Base-by-base conservation (phyloP, 169 alveolate species). In the Plasmodium gallinaceum region DNA sequence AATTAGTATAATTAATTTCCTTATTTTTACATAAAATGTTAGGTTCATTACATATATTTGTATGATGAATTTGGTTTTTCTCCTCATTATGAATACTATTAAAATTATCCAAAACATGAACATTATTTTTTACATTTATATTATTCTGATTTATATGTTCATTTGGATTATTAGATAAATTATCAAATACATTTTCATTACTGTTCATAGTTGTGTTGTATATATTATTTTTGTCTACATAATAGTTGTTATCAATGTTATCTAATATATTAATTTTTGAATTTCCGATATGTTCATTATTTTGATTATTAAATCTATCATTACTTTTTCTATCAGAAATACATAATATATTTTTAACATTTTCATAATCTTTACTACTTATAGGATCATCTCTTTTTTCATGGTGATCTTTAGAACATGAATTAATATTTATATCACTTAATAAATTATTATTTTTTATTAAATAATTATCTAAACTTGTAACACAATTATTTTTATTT, bases 321-420 rank as follows among this genome's bases (percentile, higher is more conserved):
- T 32, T 74, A 62, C 58, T 74, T 20, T 58, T 74, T 66, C 69
- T 37, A 26, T 78, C 46, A 39, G 78, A 32, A 26, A 78, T 26
- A 78, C 71, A 64, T 0, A 78, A 54, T 10, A 78, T 78, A 70
- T 70, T 78, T 32, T 64, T 62, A 7, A 78, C 46, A 57, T 43
- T 64, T 51, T 76, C 76, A 22, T 5, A n/a, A 64, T 78, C 64
- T 62, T 78, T 78, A 4, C 54, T 10, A 24, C 65, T 52, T 9
- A 51, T 5, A 18, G 45, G 0, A 26, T 20, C 48, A 54, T 61
- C 74, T 9, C 22, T 43, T 14, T 78, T 64, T 22, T 46, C 58
- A 39, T 22, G 46, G 32, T 65, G 45, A 42, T 78, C 76, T 9
- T 10, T 18, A 6, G 18, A 10, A 37, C n/a, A 7, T 51, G 52